phyloP scores from a whole-genome alignment of 2,329 filamentous ascomycete species.

The Sporothrix sp. region DNA sequence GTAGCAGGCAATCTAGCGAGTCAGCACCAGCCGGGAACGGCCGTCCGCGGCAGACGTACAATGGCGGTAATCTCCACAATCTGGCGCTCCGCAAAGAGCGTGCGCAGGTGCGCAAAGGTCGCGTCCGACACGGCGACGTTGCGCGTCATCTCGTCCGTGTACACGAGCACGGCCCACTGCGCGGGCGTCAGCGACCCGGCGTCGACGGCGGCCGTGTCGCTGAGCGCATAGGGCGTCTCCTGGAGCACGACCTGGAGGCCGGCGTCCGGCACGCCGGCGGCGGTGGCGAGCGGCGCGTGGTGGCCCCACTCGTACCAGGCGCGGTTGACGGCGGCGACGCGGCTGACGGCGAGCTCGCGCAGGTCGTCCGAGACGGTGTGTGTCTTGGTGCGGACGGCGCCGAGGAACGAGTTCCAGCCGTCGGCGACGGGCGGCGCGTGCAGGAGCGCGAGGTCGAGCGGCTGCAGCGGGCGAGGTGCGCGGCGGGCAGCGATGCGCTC shows the following conservation, averaged over 20 bases:
- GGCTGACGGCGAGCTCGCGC: slow-evolving; percentile 70
- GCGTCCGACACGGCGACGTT: slow-evolving; percentile 59
- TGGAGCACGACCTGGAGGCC: slow-evolving; percentile 37
- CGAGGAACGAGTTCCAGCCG: slow-evolving; percentile 64
- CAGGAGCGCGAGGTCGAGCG: slow-evolving; percentile 66
- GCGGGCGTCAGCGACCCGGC: slow-evolving; percentile 37
- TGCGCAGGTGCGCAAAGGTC: slow-evolving; percentile 55
- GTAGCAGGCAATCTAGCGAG: slow-evolving; percentile 50
- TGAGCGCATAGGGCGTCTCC: slow-evolving; percentile 21
- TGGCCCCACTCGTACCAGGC: slow-evolving; percentile 82
- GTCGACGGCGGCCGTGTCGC: background rate
- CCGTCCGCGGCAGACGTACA: too few relatives aligned
- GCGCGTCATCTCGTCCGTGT: slow-evolving; percentile 77
- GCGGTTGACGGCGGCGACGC: slow-evolving; percentile 68
- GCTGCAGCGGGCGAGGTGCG: slow-evolving; percentile 57
- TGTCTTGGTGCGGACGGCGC: slow-evolving; percentile 50
- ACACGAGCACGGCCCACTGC: slow-evolving; percentile 60
- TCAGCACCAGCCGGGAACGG: too few relatives aligned
- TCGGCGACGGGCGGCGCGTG: slow-evolving; percentile 66
- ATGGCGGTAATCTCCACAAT: slow-evolving; percentile 75
- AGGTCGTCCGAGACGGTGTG: slow-evolving; percentile 43
- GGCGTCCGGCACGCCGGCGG: slow-evolving; percentile 45
- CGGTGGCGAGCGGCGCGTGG: slow-evolving; percentile 58
- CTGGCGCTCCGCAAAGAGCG: slow-evolving; percentile 56
- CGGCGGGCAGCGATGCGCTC: slow-evolving; percentile 56